phyloP scores from a whole-genome alignment of 176 grass and related monocot species.

The Carex kokanica region DNA sequence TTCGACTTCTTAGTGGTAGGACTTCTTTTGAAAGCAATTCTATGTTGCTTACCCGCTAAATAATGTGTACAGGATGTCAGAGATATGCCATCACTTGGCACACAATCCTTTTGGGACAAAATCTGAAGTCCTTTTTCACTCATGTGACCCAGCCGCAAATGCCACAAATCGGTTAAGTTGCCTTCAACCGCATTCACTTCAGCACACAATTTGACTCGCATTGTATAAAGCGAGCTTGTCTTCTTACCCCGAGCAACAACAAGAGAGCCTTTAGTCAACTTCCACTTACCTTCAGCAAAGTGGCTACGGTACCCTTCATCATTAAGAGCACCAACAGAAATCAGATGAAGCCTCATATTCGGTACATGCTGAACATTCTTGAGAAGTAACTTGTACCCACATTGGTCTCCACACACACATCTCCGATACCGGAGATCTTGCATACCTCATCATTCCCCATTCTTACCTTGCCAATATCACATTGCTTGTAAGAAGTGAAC shows the following conservation, averaged over 20 bases:
- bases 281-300: neutral
- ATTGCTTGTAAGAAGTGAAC: neutral
- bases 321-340: neutral
- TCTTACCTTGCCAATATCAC: neutral
- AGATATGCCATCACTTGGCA: neutral
- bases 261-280: neutral
- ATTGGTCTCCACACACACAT: neutral
- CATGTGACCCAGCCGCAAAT: neutral
- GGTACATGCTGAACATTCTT: constrained; percentile 11
- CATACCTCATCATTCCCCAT: constrained; percentile 12
- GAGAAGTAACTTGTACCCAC: neutral
- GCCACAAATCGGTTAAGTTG: neutral
- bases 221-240: neutral
- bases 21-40: too few species aligned
- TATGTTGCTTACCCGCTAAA: too few species aligned
- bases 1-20: too few species aligned
- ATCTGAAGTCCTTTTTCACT: constrained; percentile 1
- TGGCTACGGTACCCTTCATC: neutral
- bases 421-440: neutral
- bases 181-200: neutral
- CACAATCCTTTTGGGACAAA: neutral
- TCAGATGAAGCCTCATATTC: neutral
- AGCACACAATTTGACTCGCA: neutral
- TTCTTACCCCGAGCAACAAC: neutral
- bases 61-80: too few species aligned